These are phyloP conservation scores for Teunomyces lycoperdinae DNA, from an alignment of 805 yeast species.

Conservation along the genomic window DNA sequence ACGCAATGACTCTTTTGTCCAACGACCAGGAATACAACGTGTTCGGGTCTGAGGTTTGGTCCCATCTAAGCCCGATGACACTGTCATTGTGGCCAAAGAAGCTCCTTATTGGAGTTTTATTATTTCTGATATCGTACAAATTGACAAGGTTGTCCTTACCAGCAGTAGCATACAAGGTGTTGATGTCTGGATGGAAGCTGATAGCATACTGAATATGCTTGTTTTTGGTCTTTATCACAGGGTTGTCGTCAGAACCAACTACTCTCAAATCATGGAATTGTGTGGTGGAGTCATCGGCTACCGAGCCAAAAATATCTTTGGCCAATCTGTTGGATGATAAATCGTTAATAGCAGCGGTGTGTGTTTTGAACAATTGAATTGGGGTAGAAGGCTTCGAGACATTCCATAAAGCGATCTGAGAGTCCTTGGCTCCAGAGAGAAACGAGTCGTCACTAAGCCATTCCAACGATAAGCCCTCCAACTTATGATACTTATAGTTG, in stretches of 20 bases:
- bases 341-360: conserved; percentile 62
- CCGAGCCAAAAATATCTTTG: conserved; percentile 58
- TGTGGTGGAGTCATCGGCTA: conserved; percentile 62
- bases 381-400: conserved; percentile 44
- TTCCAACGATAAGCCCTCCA: conserved; percentile 68
- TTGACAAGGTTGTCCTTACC: conserved; percentile 73
- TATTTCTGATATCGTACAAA: conserved; percentile 72
- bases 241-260: conserved; percentile 22
- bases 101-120: conserved; percentile 55
- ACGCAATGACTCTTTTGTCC: conserved; percentile 68
- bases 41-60: conserved; percentile 47
- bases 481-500: conserved; percentile 51
- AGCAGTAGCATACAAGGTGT: conserved; percentile 66
- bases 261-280: conserved; percentile 59
- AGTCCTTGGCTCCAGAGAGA: conserved; percentile 65
- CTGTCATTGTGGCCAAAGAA: conserved; percentile 62
- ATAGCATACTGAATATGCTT: conserved; percentile 65
- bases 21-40: conserved; percentile 55
- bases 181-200: conserved; percentile 57
- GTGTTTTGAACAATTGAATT: conserved; percentile 45
- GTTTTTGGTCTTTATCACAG: conserved; percentile 45
- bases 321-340: conserved; percentile 50
- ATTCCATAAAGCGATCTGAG: conserved; percentile 72
- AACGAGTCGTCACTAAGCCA: conserved; percentile 56
- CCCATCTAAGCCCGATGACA: conserved; percentile 43